phyloP scores from a whole-genome alignment of 805 yeast genomes.

The Kodamaea kakaduensis region DNA sequence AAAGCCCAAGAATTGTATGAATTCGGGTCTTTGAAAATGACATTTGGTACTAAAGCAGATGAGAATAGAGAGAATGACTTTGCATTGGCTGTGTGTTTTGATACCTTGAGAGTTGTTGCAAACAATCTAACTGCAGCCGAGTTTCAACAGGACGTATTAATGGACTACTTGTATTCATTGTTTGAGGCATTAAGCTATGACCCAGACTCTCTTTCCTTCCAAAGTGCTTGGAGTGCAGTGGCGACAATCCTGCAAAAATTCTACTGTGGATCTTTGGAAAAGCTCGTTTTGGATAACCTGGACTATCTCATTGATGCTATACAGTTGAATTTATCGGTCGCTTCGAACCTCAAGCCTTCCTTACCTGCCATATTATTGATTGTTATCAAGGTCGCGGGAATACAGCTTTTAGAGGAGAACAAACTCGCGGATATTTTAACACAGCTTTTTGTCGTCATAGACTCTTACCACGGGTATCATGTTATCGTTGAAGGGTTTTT shows the following conservation, averaged over 20 bases:
- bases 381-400: constrained; percentile 67
- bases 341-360: constrained; percentile 65
- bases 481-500: constrained; percentile 70
- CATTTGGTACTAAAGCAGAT: constrained; percentile 8
- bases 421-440: constrained; percentile 71
- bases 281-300: constrained; percentile 59
- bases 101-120: constrained; percentile 37
- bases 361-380: constrained; percentile 67
- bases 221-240: constrained; percentile 54
- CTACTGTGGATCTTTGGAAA: constrained; percentile 48
- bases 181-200: constrained; percentile 64
- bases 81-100: constrained; percentile 40
- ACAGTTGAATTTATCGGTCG: constrained; percentile 64
- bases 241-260: constrained; percentile 46
- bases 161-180: constrained; percentile 69
- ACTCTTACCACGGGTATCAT: constrained; percentile 79
- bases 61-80: constrained; percentile 17
- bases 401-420: constrained; percentile 47
- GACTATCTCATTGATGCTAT: constrained; percentile 80
- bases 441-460: constrained; percentile 72
- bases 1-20: constrained; percentile 43
- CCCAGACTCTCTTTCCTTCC: constrained; percentile 42
- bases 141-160: constrained; percentile 49
- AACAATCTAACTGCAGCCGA: constrained; percentile 21
- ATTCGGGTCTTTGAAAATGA: constrained; percentile 17